Conservation (phyloP, 805 yeast genomes). For the Millerago galiae region DNA sequence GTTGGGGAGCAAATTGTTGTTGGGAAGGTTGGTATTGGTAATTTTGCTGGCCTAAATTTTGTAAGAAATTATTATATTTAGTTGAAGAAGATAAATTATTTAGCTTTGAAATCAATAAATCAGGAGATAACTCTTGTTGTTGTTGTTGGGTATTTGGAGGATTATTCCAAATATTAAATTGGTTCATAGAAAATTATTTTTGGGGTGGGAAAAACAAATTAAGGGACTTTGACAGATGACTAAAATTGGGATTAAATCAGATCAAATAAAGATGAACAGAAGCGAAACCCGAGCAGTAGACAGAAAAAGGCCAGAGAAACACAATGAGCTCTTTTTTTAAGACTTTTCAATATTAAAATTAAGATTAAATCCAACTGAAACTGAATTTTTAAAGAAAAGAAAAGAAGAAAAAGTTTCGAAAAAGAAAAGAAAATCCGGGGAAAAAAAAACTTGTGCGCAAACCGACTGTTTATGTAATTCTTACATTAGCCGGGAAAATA, state of each 20-base stretch:
- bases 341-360: too few species aligned
- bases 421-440: constrained; percentile 5
- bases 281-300: too few species aligned
- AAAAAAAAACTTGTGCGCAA: not conserved
- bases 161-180: constrained; percentile 13
- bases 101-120: constrained; percentile 18
- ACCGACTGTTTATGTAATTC: not conserved
- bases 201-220: not conserved
- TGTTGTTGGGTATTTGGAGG: constrained; percentile 8
- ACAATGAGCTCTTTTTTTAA: too few species aligned
- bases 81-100: constrained; percentile 16
- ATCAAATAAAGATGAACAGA: too few species aligned
- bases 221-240: too few species aligned
- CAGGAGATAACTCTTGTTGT: constrained; percentile 16
- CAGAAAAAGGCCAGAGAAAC: too few species aligned
- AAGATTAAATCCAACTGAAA: too few species aligned
- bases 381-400: not conserved
- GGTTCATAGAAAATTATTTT: constrained; percentile 5
- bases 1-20: not conserved
- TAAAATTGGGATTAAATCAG: too few species aligned
- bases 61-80: constrained; percentile 12
- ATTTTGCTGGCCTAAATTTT: constrained; percentile 6
- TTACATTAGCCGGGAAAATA: not conserved
- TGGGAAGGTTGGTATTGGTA: constrained; percentile 2
- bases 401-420: not conserved